These are phyloP conservation scores for Xylariaceae sp. DNA, from an alignment of 2,329 filamentous ascomycete genomes.

Conservation along the genomic window DNA sequence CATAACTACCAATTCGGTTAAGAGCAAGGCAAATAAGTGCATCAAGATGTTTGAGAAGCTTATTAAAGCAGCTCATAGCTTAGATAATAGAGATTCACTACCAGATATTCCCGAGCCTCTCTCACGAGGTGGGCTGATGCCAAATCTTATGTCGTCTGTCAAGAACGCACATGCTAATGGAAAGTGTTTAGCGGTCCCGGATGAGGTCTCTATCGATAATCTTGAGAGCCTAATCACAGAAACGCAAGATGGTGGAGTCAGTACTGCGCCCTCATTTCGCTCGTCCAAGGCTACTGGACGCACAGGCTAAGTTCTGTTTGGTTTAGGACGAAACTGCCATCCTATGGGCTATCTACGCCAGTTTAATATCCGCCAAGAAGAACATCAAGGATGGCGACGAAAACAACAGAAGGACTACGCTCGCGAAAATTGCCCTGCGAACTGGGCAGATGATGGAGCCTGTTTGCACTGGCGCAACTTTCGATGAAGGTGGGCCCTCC, in stretches of 20 bases:
- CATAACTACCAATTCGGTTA: too few relatives aligned
- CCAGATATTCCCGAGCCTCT: conserved; percentile 19
- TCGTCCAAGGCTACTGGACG: neutral
- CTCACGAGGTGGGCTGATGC: conserved; percentile 12
- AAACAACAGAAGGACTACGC: conserved; percentile 36
- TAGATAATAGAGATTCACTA: conserved; percentile 8
- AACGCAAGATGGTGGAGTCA: conserved; percentile 17
- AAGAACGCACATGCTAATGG: conserved; percentile 13
- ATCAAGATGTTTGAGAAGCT: conserved; percentile 25
- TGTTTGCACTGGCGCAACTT: conserved; percentile 26
- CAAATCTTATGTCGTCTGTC: neutral
- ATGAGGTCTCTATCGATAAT: conserved; percentile 10
- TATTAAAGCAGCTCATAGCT: conserved; percentile 12
- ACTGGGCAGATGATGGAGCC: conserved; percentile 43
- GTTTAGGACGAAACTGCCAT: conserved; percentile 18
- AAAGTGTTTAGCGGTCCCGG: conserved; percentile 19
- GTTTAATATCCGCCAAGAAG: conserved; percentile 11
- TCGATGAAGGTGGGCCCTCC: conserved; percentile 31
- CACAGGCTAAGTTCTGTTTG: conserved; percentile 5
- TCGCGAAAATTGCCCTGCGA: conserved; percentile 27
- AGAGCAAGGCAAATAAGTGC: neutral
- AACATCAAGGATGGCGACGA: conserved; percentile 33
- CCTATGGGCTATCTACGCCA: conserved; percentile 25
- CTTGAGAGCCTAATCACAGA: conserved; percentile 10
- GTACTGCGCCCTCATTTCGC: neutral